These are phyloP conservation scores for Aotearoamyces nothofagi DNA, from an alignment of 2,329 filamentous ascomycete genomes.

Conservation along the genomic window DNA sequence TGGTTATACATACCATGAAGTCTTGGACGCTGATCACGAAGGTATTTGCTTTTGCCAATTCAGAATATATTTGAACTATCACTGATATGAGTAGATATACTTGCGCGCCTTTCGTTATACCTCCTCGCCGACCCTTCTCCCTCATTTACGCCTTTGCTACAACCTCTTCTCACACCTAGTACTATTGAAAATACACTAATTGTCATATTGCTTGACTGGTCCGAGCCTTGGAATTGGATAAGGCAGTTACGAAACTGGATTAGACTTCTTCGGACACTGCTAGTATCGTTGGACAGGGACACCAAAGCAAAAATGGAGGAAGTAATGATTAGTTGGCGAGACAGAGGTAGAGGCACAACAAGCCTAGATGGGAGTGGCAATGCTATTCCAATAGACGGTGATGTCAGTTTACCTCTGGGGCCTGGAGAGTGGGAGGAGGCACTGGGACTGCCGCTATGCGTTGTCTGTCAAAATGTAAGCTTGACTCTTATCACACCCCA, in stretches of 20 bases:
- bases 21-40: constrained; percentile 86
- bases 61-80: no score
- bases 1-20: constrained; percentile 91
- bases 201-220: constrained; percentile 90
- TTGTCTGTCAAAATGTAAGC: constrained; percentile 88
- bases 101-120: constrained; percentile 81
- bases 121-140: constrained; percentile 74
- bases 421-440: constrained; percentile 90
- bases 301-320: constrained; percentile 79
- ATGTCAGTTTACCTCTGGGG: constrained; percentile 62
- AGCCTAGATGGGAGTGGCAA: constrained; percentile 46
- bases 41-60: constrained; percentile 39
- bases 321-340: constrained; percentile 65
- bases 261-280: constrained; percentile 62
- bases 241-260: constrained; percentile 84
- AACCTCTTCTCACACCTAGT: constrained; percentile 69
- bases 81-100: constrained; percentile 56
- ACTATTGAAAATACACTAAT: constrained; percentile 77
- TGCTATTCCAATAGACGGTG: constrained; percentile 43
- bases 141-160: constrained; percentile 68
- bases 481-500: neutral
- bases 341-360: constrained; percentile 52
- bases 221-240: constrained; percentile 84
- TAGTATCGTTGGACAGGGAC: constrained; percentile 57
- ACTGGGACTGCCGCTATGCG: constrained; percentile 71